Conservation (phyloP, 805 yeast species). For the Gaillardinia entomophila region DNA sequence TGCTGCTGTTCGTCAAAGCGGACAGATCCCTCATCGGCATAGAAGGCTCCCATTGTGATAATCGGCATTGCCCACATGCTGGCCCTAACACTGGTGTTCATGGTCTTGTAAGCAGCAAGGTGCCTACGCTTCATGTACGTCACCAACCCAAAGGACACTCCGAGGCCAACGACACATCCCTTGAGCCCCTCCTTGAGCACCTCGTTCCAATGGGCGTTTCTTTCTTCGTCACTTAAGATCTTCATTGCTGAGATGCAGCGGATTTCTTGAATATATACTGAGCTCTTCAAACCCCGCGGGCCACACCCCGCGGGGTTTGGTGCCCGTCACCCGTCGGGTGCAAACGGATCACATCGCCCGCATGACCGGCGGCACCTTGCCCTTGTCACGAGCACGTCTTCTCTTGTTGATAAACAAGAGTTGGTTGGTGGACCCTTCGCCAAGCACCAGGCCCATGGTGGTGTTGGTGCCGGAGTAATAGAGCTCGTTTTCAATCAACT, state of each 20-base stretch:
- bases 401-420: slow-evolving; percentile 50
- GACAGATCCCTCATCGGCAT: slow-evolving; percentile 68
- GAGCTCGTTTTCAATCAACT: slow-evolving; percentile 55
- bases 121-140: slow-evolving; percentile 27
- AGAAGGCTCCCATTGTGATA: slow-evolving; percentile 52
- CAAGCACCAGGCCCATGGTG: slow-evolving; percentile 16
- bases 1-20: slow-evolving; percentile 59
- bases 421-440: slow-evolving; percentile 32
- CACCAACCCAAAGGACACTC: slow-evolving; percentile 50
- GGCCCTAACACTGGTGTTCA: slow-evolving; percentile 40
- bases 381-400: slow-evolving; percentile 21
- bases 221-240: slow-evolving; percentile 59
- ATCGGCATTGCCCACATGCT: slow-evolving; percentile 68
- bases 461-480: slow-evolving; percentile 37
- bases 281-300: too few species aligned
- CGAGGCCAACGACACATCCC: slow-evolving; percentile 54
- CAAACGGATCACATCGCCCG: too few species aligned
- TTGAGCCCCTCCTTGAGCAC: slow-evolving; percentile 56
- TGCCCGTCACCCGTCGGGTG: too few species aligned
- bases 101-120: slow-evolving; percentile 43
- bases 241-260: too few species aligned
- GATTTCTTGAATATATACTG: too few species aligned
- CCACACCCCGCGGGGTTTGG: too few species aligned
- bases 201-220: slow-evolving; percentile 56
- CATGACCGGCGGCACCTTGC: too few species aligned